Evolutionary conservation across 75 land plant species (phyloP).

Genomic region (Cunninghamia lanceolata): DNA sequence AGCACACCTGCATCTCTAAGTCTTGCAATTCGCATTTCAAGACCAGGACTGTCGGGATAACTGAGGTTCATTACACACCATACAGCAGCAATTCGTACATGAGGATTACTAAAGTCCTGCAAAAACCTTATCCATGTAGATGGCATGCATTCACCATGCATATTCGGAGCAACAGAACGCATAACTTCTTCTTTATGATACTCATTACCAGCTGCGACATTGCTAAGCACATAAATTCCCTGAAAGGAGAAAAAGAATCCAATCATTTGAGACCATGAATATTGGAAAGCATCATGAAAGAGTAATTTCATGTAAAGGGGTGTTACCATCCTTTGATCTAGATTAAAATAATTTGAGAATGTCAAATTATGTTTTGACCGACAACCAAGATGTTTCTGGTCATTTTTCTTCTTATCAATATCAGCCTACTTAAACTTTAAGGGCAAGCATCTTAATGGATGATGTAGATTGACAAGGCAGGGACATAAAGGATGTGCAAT

Average conservation of each 20-base stretch:
- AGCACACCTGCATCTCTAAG: constrained; percentile 68
- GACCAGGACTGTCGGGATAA: constrained; percentile 46
- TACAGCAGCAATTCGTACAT: constrained; percentile 64
- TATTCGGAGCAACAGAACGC: constrained; percentile 40
- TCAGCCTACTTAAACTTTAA: not conserved
- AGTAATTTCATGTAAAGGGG: not conserved
- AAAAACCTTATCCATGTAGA: constrained; percentile 52
- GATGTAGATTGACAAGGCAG: not conserved
- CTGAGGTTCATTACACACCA: constrained; percentile 86
- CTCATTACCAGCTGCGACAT: constrained; percentile 74
- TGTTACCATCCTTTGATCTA: constrained; percentile 6
- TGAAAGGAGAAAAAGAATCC: constrained; percentile 17
- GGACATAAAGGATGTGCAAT: not conserved
- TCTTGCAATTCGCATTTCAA: constrained; percentile 46
- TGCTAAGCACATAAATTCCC: constrained; percentile 86
- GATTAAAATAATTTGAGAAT: not conserved
- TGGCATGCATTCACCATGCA: constrained; percentile 10
- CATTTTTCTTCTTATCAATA: not conserved
- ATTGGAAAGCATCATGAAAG: not conserved
- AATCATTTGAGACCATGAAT: not conserved
- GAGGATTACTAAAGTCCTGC: constrained; percentile 64
- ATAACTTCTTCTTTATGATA: constrained; percentile 85
- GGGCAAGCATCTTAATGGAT: not conserved
- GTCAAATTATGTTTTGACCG: not conserved
- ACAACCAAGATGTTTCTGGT: not conserved